Percentiles rank a stretch among this genome's conserved stretches.
These are phyloP conservation scores for Alloteropsis angusta DNA, from an alignment of 202 grass and related monocot genomes.

Conservation along the genomic window DNA sequence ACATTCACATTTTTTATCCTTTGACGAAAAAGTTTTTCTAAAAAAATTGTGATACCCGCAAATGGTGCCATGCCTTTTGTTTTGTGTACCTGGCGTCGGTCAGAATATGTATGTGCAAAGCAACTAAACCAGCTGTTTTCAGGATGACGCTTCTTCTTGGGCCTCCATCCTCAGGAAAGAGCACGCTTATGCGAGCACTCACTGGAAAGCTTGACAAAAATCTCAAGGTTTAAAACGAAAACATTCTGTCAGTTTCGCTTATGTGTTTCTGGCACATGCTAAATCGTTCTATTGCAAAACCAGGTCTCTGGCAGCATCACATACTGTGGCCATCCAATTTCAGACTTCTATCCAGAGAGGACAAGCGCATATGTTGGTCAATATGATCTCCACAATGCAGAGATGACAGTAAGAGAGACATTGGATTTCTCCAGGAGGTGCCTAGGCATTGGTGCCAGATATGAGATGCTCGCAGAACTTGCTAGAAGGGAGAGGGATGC, in stretches of 20 bases:
- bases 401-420: constrained; percentile 89
- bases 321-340: constrained; percentile 60
- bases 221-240: constrained; percentile 47
- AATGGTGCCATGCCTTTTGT: neutral
- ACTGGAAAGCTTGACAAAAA: constrained; percentile 60
- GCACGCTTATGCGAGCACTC: constrained; percentile 65
- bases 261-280: neutral
- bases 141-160: constrained; percentile 96
- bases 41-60: neutral
- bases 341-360: constrained; percentile 63
- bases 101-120: neutral
- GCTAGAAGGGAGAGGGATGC: constrained; percentile 54
- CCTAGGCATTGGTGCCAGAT: constrained; percentile 67
- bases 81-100: neutral
- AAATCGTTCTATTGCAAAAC: neutral
- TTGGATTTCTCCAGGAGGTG: constrained; percentile 77
- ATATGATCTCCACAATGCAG: constrained; percentile 64
- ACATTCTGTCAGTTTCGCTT: neutral
- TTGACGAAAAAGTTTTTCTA: neutral
- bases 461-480: constrained; percentile 73
- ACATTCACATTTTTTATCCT: neutral
- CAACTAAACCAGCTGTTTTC: constrained; percentile 2
- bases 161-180: constrained; percentile 84
- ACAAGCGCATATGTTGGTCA: constrained; percentile 81
- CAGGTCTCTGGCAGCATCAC: constrained; percentile 65